Evolutionary conservation across 768 basidiomycete genomes (phyloP).

Genomic region (Collybia mongolica): DNA sequence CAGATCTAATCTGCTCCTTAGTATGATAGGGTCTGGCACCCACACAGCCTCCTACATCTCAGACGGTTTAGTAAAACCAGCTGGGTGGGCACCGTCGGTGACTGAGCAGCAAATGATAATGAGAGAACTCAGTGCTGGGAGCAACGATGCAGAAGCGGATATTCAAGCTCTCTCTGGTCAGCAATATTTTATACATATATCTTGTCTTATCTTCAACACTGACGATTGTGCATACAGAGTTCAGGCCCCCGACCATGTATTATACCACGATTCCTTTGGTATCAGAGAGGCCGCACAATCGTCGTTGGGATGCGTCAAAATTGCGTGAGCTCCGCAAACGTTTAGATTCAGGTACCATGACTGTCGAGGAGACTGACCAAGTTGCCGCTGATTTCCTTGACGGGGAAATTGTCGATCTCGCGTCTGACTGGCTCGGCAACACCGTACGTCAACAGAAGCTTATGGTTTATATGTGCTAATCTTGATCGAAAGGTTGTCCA

Average conservation of each 20-base stretch:
- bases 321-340: conserved; percentile 93
- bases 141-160: conserved; percentile 77
- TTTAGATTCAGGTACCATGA: conserved; percentile 86
- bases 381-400: conserved; percentile 90
- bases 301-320: conserved; percentile 92
- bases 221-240: conserved; percentile 48
- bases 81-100: conserved; percentile 70
- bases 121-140: conserved; percentile 83
- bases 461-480: conserved; percentile 3
- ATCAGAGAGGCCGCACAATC: conserved; percentile 79
- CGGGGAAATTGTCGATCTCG: conserved; percentile 91
- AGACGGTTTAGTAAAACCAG: conserved; percentile 59
- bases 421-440: conserved; percentile 98
- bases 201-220: conserved; percentile 1
- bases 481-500: conserved; percentile 72
- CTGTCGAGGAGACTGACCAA: conserved; percentile 84
- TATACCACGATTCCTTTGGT: conserved; percentile 94
- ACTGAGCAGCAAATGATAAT: conserved; percentile 98
- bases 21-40: conserved; percentile 79
- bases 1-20: conserved; percentile 84
- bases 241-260: conserved; percentile 92
- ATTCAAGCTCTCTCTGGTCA: conserved; percentile 83
- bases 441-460: conserved; percentile 50
- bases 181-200: no score
- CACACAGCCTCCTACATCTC: conserved; percentile 55